Base-by-base conservation (phyloP, 306 rosid genomes). In the Cucurbita argyrosperma region DNA sequence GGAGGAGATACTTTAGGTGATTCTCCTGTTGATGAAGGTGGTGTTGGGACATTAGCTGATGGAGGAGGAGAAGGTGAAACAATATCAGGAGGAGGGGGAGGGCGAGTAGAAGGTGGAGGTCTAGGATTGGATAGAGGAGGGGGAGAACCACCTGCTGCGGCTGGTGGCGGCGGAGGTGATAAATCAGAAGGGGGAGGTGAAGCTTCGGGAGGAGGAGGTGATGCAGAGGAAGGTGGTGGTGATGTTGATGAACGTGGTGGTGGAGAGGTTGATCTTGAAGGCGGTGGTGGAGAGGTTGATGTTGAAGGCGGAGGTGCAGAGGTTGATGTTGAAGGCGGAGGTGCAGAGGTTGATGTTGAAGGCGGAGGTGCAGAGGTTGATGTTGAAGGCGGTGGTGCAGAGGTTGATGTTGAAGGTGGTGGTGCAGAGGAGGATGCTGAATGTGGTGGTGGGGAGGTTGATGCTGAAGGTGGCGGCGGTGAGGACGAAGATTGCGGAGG, bases 1-100 rank as follows among this genome's bases (percentile, higher is more conserved):
- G 94, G 78, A 80, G 87, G 86, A 74, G 89, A 71, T 53, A 14
- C 77, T 45, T 78, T 76, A 4, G 92, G 96, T 5, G 97, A 72
- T 76, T 79, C 81, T 39, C 60, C 75, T 9, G 26, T 47, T 0
- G 81, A 76, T 23, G 97, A 49, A 59, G 94, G 83, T 64, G 92
- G 85, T 9, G 64, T 77, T 38, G 90, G 74, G 67, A 74, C 87
- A 56, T 83, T 75, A 16, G 83, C 76, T 2, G 96, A 88, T 76
- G 99, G 85, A 63, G 95, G 81, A 40, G 88, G 89, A 43, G 88
- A 61, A 6, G 82, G 78, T 4, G 90, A 72, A 72, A 68, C 16
- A 1, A 79, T 72, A 19, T 38, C 74, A 70, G 88, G 64, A 45
- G 91, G 86, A 49, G 90, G 91, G 37, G 94, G 81, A 66, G 91